Evolutionary conservation across 495 filamentous ascomycete species (phyloP).

Genomic region (Gamarada debralockiae): DNA sequence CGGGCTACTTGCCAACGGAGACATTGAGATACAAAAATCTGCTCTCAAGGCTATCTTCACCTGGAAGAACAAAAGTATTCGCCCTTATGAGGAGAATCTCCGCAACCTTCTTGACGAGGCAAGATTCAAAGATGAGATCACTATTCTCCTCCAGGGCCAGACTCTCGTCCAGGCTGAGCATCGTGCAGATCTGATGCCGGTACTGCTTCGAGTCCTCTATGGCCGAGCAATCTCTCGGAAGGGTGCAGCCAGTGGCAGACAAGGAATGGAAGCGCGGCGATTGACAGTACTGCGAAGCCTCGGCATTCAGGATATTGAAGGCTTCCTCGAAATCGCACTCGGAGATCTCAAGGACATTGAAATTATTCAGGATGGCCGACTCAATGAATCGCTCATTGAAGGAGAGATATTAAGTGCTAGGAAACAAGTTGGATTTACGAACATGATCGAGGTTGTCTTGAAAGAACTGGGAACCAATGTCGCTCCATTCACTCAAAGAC

Average conservation of each 20-base stretch:
- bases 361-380: slow-evolving; percentile 45
- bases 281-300: slow-evolving; percentile 48
- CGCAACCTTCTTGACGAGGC: slow-evolving; percentile 88
- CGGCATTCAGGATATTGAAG: slow-evolving; percentile 57
- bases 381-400: slow-evolving; percentile 46
- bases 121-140: slow-evolving; percentile 85
- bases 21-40: slow-evolving; percentile 80
- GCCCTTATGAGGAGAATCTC: slow-evolving; percentile 80
- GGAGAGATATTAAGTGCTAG: slow-evolving; percentile 55
- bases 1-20: slow-evolving; percentile 75
- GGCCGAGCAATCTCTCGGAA: slow-evolving; percentile 82
- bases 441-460: slow-evolving; percentile 87
- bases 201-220: slow-evolving; percentile 85
- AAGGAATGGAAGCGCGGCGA: slow-evolving; percentile 61
- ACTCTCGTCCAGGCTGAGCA: slow-evolving; percentile 73
- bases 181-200: slow-evolving; percentile 66
- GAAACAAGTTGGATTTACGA: slow-evolving; percentile 82
- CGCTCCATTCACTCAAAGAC: slow-evolving; percentile 49
- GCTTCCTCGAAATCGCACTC: slow-evolving; percentile 81
- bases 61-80: slow-evolving; percentile 77
- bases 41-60: slow-evolving; percentile 81
- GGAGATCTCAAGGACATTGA: slow-evolving; percentile 58
- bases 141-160: slow-evolving; percentile 80
- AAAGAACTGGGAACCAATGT: slow-evolving; percentile 72
- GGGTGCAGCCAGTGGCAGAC: slow-evolving; percentile 57